These are phyloP conservation scores for Arctostaphylos glauca DNA, from an alignment of 148 eudicot genomes.

Conservation along the genomic window DNA sequence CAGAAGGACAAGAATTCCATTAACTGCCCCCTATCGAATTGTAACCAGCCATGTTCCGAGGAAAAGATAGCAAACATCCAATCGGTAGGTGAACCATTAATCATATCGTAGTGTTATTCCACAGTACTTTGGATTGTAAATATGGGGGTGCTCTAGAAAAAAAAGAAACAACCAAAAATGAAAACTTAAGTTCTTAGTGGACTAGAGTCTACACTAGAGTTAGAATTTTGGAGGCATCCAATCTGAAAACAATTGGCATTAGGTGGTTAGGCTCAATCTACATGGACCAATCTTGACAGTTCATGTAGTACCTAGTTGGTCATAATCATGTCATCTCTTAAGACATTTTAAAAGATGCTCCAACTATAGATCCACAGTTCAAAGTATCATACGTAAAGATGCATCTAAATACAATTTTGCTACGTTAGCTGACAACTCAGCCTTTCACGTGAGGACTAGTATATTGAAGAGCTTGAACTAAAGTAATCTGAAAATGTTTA, in stretches of 20 bases:
- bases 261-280: not conserved
- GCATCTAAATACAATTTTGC: not conserved
- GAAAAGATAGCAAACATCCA: constrained; percentile 3
- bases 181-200: not conserved
- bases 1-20: constrained; percentile 29
- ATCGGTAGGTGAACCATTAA: constrained; percentile 1
- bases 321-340: not conserved
- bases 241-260: not conserved
- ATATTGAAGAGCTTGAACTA: not conserved
- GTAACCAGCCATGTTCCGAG: not conserved
- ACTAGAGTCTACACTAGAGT: not conserved
- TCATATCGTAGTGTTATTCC: not conserved
- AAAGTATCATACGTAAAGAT: not conserved
- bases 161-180: not conserved
- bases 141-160: not conserved
- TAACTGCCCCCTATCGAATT: constrained; percentile 19
- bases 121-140: not conserved
- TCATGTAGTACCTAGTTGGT: not conserved
- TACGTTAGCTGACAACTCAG: not conserved
- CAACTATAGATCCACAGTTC: not conserved
- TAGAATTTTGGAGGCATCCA: not conserved
- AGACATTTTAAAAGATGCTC: not conserved
- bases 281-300: not conserved
- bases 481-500: not conserved
- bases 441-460: not conserved